Base-by-base conservation (phyloP, 306 rosid genomes). In the Urtica urens region DNA sequence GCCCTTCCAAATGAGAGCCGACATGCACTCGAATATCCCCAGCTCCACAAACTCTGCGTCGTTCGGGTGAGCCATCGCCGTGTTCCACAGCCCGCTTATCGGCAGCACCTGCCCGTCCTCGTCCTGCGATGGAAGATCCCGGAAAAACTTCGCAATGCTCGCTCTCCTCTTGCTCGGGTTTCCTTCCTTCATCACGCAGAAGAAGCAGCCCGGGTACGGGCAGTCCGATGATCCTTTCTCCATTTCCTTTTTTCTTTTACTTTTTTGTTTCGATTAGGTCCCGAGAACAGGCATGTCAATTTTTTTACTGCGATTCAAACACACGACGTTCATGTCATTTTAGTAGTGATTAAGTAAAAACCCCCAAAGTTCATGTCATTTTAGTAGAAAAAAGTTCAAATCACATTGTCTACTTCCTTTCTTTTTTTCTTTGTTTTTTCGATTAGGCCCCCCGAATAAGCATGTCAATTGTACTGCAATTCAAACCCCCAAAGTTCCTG, bases 61-160 rank as follows among this genome's bases (percentile, higher is more conserved):
- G 57, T 92, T 92, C 25, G 99, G 99, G 66, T 92, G 99, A 21
- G 99, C 99, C 99, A 92, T 92, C 38, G 99, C 96, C 0, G 99
- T 92, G 71, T 92, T 92, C 99, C 99, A 92, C 57, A 92, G 96
- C 52, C 99, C 99, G 53, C 99, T 92, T 54, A 92, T 92, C 21
- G 99, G 96, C 14, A 92, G 99, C 65, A 92, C 99, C 75, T 92
- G 99, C 63, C 94, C 99, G 68, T 92, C 96, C 7, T 85, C 96
- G 58, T 92, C 99, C 66, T 82, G 96, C 26, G 78, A 64, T 23
- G 99, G 99, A 56, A 92, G 96, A 50, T 92, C 99, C 44, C 99
- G 69, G 44, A 92, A 92, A 72, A 82, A 92, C 48, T 92, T 85
- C 50, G 86, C 58, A 52, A 92, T 82, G 51, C 99, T 82, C 29